Evolutionary conservation across 2,329 filamentous ascomycete species (phyloP).

Genomic region (Tolypocladium capitatum): DNA sequence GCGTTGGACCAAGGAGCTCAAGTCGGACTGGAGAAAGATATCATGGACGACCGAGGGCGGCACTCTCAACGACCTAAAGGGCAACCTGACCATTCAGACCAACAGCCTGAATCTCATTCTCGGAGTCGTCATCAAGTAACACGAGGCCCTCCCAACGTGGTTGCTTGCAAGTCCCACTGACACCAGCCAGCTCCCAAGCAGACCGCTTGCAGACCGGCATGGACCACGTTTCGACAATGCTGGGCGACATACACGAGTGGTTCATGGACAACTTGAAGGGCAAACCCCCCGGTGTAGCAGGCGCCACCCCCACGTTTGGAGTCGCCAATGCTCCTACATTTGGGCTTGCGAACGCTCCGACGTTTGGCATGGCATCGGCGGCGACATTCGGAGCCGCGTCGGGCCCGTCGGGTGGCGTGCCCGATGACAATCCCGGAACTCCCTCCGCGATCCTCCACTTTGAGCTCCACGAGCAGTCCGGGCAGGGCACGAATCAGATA

Average conservation of each 20-base stretch:
- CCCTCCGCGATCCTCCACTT: neutral
- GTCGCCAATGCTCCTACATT: neutral
- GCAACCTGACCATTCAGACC: slow-evolving; percentile 2
- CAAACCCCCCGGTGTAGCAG: neutral
- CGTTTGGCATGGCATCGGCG: neutral
- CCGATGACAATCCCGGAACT: neutral
- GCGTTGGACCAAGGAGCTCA: slow-evolving; percentile 2
- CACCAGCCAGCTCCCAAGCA: slow-evolving; percentile 1
- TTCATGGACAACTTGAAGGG: neutral
- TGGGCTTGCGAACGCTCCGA: neutral
- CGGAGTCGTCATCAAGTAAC: slow-evolving; percentile 3
- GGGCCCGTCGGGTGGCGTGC: neutral
- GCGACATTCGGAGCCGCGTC: neutral
- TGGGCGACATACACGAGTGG: slow-evolving; percentile 1
- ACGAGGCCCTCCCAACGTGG: too few relatives aligned
- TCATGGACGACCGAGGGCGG: slow-evolving; percentile 4
- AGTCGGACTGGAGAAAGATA: slow-evolving; percentile 3
- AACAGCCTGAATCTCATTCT: slow-evolving; percentile 4
- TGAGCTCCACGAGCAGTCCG: neutral
- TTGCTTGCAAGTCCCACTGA: neutral
- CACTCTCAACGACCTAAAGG: neutral
- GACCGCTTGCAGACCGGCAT: slow-evolving; percentile 1
- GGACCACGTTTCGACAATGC: slow-evolving; percentile 1
- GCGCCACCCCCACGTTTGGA: neutral
- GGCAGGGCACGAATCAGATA: neutral